Conservation (phyloP, 345 rosid genomes). For the Leavenworthia alabamica region DNA sequence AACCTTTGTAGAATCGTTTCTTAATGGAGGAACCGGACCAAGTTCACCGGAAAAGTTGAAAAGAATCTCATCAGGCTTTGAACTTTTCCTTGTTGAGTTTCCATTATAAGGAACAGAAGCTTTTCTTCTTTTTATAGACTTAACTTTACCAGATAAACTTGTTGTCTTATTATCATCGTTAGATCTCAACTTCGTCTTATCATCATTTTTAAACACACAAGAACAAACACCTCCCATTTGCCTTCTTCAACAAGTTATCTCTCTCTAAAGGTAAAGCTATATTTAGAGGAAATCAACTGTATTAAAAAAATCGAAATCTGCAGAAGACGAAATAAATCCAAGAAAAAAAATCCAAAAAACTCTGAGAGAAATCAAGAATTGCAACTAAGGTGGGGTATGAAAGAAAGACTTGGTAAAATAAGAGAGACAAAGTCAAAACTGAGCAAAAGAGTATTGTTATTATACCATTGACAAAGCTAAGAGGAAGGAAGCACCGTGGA, state of each 20-base stretch:
- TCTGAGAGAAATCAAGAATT: constrained; percentile 19
- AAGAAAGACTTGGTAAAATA: constrained; percentile 19
- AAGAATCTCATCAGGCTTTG: constrained; percentile 23
- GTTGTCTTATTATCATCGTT: constrained; percentile 26
- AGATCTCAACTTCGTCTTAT: constrained; percentile 19
- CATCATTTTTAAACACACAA: constrained; percentile 24
- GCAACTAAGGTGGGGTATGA: constrained; percentile 17
- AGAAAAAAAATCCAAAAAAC: not conserved
- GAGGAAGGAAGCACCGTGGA: constrained; percentile 31
- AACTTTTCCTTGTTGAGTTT: constrained; percentile 29
- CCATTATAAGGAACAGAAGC: constrained; percentile 22
- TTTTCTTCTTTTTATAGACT: constrained; percentile 32
- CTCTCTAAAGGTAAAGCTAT: constrained; percentile 2
- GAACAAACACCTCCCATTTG: constrained; percentile 69
- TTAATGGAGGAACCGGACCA: constrained; percentile 39
- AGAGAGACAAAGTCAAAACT: constrained; percentile 6
- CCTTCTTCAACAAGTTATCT: constrained; percentile 14
- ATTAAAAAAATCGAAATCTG: not conserved
- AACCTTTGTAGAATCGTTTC: constrained; percentile 41
- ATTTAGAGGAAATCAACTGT: not conserved
- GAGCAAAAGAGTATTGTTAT: not conserved
- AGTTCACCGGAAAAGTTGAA: constrained; percentile 49
- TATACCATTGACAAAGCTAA: constrained; percentile 16
- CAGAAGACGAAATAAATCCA: not conserved
- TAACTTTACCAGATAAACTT: constrained; percentile 35